Conservation (phyloP, 1,284 basidiomycete species). For the Microbotryum intermedium region DNA sequence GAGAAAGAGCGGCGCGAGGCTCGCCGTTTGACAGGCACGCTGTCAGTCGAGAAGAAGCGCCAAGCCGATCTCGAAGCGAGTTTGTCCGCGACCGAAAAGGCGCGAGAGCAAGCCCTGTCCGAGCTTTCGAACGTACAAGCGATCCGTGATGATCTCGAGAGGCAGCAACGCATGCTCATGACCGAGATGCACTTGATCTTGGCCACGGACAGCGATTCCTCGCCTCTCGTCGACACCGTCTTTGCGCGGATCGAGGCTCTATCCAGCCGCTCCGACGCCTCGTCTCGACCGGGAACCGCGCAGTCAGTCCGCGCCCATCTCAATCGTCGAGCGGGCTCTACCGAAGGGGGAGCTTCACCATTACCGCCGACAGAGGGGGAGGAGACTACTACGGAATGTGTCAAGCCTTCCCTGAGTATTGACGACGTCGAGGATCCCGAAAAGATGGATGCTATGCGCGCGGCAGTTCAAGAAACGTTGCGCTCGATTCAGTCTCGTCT, state of each 20-base stretch:
- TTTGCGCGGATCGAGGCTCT: conserved; percentile 3
- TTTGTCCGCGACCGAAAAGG: conserved; percentile 16
- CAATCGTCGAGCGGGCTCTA: not conserved
- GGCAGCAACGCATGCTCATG: conserved; percentile 23
- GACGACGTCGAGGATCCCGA: conserved; percentile 11
- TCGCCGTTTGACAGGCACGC: conserved; percentile 15
- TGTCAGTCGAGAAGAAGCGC: conserved; percentile 1
- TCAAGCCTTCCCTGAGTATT: not conserved
- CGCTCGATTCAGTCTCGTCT: conserved; percentile 24
- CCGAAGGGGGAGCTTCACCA: not conserved
- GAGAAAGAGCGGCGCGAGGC: conserved; percentile 30
- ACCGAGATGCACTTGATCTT: conserved; percentile 13
- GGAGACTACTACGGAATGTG: too few relatives aligned
- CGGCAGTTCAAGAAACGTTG: conserved; percentile 23
- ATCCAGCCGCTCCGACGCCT: not conserved
- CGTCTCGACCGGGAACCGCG: conserved; percentile 4
- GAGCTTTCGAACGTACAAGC: conserved; percentile 25
- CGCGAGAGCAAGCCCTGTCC: conserved; percentile 13
- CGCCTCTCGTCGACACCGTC: conserved; percentile 6
- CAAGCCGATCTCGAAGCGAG: conserved; percentile 4
- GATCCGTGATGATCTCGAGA: conserved; percentile 23
- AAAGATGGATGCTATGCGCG: conserved; percentile 5
- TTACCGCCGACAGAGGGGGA: not conserved
- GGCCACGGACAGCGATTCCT: not conserved
- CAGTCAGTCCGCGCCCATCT: not conserved